Evolutionary conservation across 2,329 filamentous ascomycete species (phyloP), one percentile per base, ranked within the genome.

Genomic region (Didymosphaeria variabile): DNA sequence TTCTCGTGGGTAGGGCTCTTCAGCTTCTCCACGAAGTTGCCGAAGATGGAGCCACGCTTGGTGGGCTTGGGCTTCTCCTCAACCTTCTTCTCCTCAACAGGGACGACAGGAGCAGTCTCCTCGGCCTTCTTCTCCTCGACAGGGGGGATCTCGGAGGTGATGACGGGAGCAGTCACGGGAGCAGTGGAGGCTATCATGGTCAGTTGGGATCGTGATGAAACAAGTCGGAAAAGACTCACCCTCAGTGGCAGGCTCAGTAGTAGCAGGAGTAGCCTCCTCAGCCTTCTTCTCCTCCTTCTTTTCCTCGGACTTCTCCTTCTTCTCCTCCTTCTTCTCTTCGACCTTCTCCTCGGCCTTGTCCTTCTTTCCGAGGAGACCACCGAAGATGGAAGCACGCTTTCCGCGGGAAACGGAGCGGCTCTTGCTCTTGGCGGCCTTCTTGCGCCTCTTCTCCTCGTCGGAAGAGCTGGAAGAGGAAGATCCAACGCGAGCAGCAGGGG

Each of bases 31-130:
- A 85, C 86, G 77, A 92, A 88, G 74, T 88, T 89, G 72, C 88
- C 88, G 81, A 96, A 96, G 73, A 94, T 90, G 68, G 92, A 95
- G 80, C 89, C 88, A 79, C 93, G 91, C 91, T 96, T 97, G 80
- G 87, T 85, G 51, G 79, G 79, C 88, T 92, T 93, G 69, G 84
- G 77, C 70, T 78, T 78, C 63, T 75, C 71, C 51, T 78, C 73
- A 46, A 78, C 81, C 66, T 84, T 78, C 65, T 70, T 87, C 78
- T 82, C 83, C 55, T 77, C 72, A 69, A 87, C 84, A 62, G 55
- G 55, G 36, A 74, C 72, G 55, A 73, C 71, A 63, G 57, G 34
- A 52, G 50, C 34, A 26, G 72, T 72, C 52, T 82, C 80, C 63
- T 81, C 74, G 40, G 83, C 79, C 82, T 86, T 87, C 72, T 80